Base-by-base conservation (phyloP, 352 stramenopile genomes). In the Phytopythium vexans region DNA sequence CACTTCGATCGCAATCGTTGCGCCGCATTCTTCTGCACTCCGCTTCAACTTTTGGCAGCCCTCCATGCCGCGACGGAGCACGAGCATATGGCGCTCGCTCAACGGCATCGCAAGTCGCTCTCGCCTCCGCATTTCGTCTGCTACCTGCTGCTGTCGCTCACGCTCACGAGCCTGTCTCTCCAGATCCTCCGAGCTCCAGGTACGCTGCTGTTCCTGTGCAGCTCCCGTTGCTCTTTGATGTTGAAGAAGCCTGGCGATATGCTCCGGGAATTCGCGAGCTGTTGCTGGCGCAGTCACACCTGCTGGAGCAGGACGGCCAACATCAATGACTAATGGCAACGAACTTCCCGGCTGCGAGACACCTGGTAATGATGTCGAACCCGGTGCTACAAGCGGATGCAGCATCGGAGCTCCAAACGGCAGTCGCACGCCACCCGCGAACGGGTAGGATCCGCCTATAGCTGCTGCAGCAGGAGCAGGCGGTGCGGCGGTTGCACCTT, bases 1-100 rank as follows among this genome's bases (percentile, higher is more conserved):
- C 0, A 94, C 68, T 53, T 94, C 82, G 35, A 94, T 92, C 40
- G 77, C 81, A 41, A 94, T 57, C 6, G 62, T 82, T 11, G 79
- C 79, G 34, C 77, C 81, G 47, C 73, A 89, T 14, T 62, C 60
- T 39, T 88, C 62, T 0, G 85, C 85, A 15, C 70, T 60, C 3
- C 65, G 60, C 53, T 89, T 92, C 2, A 94, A 61, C 0, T 88
- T 77, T 54, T 92, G 80, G 32, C 73, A 86, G 2, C 77, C 78
- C 10, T 74, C 75, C 31, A 94, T 86, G 0, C 82, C 82, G 49
- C 79, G 74, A 6, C 82, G 76, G 15, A 94, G 43, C 6, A 94
- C 73, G 9, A 94, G 64, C 27, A 94, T 14, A 46, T 78, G 73
- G 10, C 78, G 74, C 33, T 91, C 77, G 31, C 56, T 66, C 8